phyloP scores from a whole-genome alignment of 495 filamentous ascomycete species.

The Trypethelium eluteriae region DNA sequence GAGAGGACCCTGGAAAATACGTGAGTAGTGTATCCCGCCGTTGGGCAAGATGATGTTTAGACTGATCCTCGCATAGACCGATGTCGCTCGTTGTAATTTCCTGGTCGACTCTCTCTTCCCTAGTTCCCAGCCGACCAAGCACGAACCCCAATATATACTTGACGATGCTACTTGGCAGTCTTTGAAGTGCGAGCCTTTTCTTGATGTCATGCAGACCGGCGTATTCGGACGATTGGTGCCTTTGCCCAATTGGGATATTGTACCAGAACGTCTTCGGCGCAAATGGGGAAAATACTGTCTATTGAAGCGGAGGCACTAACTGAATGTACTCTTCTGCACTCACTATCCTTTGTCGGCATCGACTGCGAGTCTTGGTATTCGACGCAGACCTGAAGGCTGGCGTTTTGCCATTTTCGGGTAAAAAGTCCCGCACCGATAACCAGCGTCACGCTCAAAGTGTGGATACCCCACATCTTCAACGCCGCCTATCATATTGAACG shows the following conservation, averaged over 20 bases:
- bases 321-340: neutral
- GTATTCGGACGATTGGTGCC: slow-evolving; percentile 73
- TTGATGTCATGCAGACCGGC: slow-evolving; percentile 69
- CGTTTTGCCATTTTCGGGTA: slow-evolving; percentile 5
- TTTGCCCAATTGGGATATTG: slow-evolving; percentile 64
- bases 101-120: slow-evolving; percentile 83
- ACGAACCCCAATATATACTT: slow-evolving; percentile 68
- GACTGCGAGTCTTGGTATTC: neutral
- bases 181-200: slow-evolving; percentile 64
- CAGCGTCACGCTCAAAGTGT: neutral
- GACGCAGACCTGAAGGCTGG: neutral
- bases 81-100: slow-evolving; percentile 68
- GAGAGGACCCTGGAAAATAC: slow-evolving; percentile 82
- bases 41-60: slow-evolving; percentile 19
- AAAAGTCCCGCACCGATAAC: neutral
- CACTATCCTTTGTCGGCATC: neutral
- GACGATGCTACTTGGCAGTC: slow-evolving; percentile 65
- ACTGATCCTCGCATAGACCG: slow-evolving; percentile 41
- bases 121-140: slow-evolving; percentile 40
- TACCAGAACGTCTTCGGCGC: slow-evolving; percentile 61
- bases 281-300: slow-evolving; percentile 82
- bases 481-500: neutral
- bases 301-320: slow-evolving; percentile 33
- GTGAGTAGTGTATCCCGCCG: slow-evolving; percentile 39
- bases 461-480: slow-evolving; percentile 7